Evolutionary conservation across 2,329 filamentous ascomycete genomes (phyloP), one percentile per base, ranked within the genome.

Genomic region (Pseudogymnoascus sp.): DNA sequence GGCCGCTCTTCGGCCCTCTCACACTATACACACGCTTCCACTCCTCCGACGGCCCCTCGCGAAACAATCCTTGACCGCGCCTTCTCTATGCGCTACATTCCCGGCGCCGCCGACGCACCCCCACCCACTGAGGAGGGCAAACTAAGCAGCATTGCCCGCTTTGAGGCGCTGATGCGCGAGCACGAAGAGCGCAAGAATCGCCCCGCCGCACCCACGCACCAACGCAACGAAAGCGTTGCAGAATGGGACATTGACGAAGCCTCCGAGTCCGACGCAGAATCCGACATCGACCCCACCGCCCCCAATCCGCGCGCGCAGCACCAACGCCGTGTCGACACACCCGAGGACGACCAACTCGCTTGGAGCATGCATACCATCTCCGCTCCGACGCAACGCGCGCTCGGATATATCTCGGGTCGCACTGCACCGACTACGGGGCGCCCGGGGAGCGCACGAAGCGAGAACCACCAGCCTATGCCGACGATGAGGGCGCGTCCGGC

Each of bases 11-110:
- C 83, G 0, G 77, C 79, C 0, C 72, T 87, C 67, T 87, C 71
- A 5, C 48, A 55, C 27, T 33, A 55, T 15, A 69, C 84, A 1
- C 83, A 84, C 1, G 75, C 79, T 0, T 66, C 68, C 13, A 68
- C 68, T 25, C 66, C 71, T 2, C 82, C 82, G 0, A 79, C 81
- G 1, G 74, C 72, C 0, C 82, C 81, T 1, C 78, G 85, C 13
- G 85, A 88, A 72, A 87, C 85, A 0, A 87, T 88, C 60, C 72
- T 87, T n/a, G 85, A 88, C 69, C 75, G 85, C 39, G 85, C 85
- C 0, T 87, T 88, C 67, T 83, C 86, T 67, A 73, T 87, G 73
- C 78, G 82, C 7, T 83, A 77, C 62, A 86, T 87, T 35, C 85
- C 85, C 13, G 85, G 85, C 5, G 82, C 82, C 2, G 83, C 85